These are phyloP conservation scores for Flammula alnicola DNA, from an alignment of 1,284 basidiomycete genomes.

Conservation along the genomic window DNA sequence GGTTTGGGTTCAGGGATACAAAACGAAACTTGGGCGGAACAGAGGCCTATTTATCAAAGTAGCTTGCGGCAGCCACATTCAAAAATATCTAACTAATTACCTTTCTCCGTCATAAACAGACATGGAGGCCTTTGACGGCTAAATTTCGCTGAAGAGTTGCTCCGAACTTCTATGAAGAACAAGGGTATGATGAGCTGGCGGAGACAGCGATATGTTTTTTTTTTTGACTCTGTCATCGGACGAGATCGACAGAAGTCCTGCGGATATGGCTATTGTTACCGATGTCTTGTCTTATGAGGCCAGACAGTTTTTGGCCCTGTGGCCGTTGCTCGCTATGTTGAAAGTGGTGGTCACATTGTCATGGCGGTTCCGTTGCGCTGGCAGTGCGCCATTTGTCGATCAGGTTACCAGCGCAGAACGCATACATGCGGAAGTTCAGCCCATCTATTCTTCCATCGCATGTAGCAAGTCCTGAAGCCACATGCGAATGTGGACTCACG, in stretches of 20 bases:
- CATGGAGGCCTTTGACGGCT: not conserved
- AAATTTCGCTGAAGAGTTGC: conserved; percentile 7
- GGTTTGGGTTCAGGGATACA: too few species aligned
- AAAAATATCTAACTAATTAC: not conserved
- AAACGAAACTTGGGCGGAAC: not conserved
- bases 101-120: not conserved
- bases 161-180: conserved; percentile 6
- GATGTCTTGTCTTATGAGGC: not conserved
- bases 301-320: not conserved
- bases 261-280: not conserved
- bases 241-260: not conserved
- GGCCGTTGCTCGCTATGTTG: not conserved
- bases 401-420: too few species aligned
- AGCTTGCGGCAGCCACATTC: not conserved
- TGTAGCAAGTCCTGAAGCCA: too few species aligned
- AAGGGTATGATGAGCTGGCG: conserved; percentile 1
- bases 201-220: conserved; percentile 1
- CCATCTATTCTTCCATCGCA: too few species aligned
- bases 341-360: not conserved
- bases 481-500: too few species aligned
- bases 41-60: not conserved
- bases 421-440: too few species aligned
- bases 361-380: not conserved
- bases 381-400: conserved; percentile 6
- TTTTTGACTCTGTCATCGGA: conserved; percentile 4